Evolutionary conservation across 495 filamentous ascomycete species (phyloP), one percentile per base, ranked within the genome.

Genomic region (Barbatosphaeria neglecta): DNA sequence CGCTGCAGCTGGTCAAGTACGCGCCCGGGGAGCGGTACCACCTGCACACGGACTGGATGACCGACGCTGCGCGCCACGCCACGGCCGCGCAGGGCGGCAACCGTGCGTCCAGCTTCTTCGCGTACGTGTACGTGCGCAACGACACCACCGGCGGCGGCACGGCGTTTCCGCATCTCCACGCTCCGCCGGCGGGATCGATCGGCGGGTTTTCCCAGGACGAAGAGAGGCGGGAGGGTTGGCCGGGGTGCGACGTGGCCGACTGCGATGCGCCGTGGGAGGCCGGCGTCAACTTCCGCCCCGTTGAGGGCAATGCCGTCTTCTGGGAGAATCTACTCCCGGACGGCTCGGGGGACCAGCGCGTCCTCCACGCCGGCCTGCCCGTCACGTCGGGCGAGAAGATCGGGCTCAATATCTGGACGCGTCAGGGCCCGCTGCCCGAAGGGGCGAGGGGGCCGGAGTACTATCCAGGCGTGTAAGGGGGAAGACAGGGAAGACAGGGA

Each of bases 381-480:
- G 82, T 86, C 9, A 74, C 67, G 25, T 65, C 61, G 46, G 83
- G 83, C 31, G 72, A 62, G 47, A 87, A 87, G 69, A 72, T 84
- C 46, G 83, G 82, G n/a, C 69, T 87, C 75, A 87, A 87, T 63
- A 82, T 86, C 53, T 87, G 82, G 82, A 80, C 68, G 11, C 60
- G 63, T 31, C 61, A 65, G 54, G 57, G 53, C 22, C 56, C 55
- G 1, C 27, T 67, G 19, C 48, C 54, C 8, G 59, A 64, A 28
- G 62, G 62, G 46, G 50, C 59, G 24, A 52, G 62, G 38, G 64
- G 57, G 37, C 39, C 35, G 20, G 52, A 61, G 45, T 46, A 43
- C 13, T 53, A 53, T 46, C 50, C 50, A 8, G 43, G 43, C 4
- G 39, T 41, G 3, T 41, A 22, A 41, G 13, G 33, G 11, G 11